These are phyloP conservation scores for Eustoma russellianum DNA, from an alignment of 257 asterid genomes.

Conservation along the genomic window DNA sequence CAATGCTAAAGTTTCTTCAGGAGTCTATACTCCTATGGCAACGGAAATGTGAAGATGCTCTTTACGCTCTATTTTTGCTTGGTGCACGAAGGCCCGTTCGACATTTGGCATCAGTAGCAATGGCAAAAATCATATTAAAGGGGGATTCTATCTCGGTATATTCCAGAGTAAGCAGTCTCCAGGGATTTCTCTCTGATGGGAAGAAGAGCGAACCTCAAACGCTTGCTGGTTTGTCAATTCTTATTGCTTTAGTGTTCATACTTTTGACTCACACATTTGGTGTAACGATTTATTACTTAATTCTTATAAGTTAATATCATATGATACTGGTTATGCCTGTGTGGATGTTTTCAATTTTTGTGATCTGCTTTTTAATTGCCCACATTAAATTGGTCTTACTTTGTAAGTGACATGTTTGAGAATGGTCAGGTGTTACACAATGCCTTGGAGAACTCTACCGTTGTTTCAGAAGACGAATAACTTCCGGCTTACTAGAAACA, in stretches of 20 bases:
- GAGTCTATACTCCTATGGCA: slow-evolving; percentile 74
- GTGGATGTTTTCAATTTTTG: neutral
- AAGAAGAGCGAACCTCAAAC: slow-evolving; percentile 73
- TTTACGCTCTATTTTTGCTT: slow-evolving; percentile 74
- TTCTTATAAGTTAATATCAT: slow-evolving; percentile 2
- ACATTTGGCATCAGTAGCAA: slow-evolving; percentile 90
- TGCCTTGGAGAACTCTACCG: slow-evolving; percentile 89
- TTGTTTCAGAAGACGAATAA: slow-evolving; percentile 70
- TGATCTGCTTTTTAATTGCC: slow-evolving; percentile 5
- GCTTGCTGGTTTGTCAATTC: slow-evolving; percentile 67
- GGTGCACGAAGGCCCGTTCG: slow-evolving; percentile 97
- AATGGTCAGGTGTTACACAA: slow-evolving; percentile 69
- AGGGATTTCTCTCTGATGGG: slow-evolving; percentile 93
- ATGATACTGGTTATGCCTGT: neutral
- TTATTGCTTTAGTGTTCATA: neutral
- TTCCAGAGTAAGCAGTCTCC: slow-evolving; percentile 96
- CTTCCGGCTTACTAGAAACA: slow-evolving; percentile 90
- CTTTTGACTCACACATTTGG: neutral
- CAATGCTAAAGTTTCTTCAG: slow-evolving; percentile 26
- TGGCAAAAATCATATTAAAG: slow-evolving; percentile 77
- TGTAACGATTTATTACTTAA: neutral
- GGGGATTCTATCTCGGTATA: slow-evolving; percentile 86
- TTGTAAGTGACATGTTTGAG: neutral
- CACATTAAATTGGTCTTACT: slow-evolving; percentile 5
- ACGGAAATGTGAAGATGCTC: slow-evolving; percentile 93